Conservation (phyloP, 192 early-diverging fungal genomes). For the Backusella morwellensis region DNA sequence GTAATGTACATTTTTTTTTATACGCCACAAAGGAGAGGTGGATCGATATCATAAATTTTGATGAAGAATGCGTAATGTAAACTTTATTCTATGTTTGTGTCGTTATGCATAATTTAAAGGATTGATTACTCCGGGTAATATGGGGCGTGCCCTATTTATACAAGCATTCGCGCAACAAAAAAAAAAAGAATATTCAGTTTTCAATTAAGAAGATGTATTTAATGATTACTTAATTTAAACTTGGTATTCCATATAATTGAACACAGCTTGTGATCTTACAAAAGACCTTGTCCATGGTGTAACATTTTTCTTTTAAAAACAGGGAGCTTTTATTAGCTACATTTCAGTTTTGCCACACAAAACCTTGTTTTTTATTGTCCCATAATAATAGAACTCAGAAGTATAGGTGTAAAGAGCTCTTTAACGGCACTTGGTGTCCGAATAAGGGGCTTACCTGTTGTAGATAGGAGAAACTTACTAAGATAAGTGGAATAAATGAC, state of each 20-base stretch:
- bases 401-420: background rate
- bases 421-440: too few species aligned
- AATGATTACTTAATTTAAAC: background rate
- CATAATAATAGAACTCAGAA: background rate
- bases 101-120: background rate
- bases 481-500: background rate
- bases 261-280: background rate
- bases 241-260: background rate
- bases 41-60: background rate
- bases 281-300: background rate
- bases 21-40: background rate
- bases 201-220: background rate
- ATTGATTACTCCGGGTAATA: background rate
- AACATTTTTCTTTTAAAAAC: background rate
- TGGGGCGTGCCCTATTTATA: background rate
- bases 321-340: background rate
- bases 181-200: background rate
- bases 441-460: too few species aligned
- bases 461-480: background rate
- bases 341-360: background rate
- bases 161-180: background rate
- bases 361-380: background rate
- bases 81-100: background rate
- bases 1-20: background rate
- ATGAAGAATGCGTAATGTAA: background rate